Conservation (phyloP, 2,329 filamentous ascomycete species). For the Blastomyces percursus region DNA sequence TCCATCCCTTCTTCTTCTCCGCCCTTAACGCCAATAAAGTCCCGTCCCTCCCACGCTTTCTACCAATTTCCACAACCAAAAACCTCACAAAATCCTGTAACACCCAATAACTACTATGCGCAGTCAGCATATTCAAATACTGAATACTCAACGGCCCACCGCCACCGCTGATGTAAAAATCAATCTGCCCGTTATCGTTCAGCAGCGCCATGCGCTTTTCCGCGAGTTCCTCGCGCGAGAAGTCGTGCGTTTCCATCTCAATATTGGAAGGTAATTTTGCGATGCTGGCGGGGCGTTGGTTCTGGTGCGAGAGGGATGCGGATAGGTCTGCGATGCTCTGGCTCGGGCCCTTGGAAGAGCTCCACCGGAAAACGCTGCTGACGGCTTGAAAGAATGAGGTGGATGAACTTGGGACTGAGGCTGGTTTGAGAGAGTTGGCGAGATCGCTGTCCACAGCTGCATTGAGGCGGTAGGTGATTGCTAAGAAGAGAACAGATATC, state of each 20-base stretch:
- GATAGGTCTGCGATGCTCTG: conserved; percentile 48
- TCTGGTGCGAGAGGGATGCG: conserved; percentile 35
- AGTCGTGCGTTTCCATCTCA: conserved; percentile 94
- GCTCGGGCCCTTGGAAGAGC: conserved; percentile 41
- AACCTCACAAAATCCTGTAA: conserved; percentile 80
- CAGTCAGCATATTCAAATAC: conserved; percentile 93
- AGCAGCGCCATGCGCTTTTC: conserved; percentile 78
- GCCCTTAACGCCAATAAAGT: conserved; percentile 45
- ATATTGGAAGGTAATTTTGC: conserved; percentile 56
- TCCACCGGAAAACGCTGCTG: conserved; percentile 50
- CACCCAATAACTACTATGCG: conserved; percentile 90
- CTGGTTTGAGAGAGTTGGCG: conserved; percentile 61
- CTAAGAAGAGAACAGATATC: conserved; percentile 15
- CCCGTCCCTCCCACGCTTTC: conserved; percentile 55
- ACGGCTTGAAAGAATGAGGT: conserved; percentile 55
- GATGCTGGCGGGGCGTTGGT: conserved; percentile 41
- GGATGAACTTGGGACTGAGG: conserved; percentile 64
- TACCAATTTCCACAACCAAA: conserved; percentile 76
- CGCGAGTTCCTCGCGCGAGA: conserved; percentile 80
- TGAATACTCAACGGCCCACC: conserved; percentile 86
- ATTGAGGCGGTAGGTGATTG: conserved; percentile 87
- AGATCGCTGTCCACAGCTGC: conserved; percentile 77
- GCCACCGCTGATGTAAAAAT: conserved; percentile 74
- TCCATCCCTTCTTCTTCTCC: conserved; percentile 41
- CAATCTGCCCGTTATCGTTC: conserved; percentile 94